Conservation (phyloP, 2,329 filamentous ascomycete species). For the Fusarium robinianum region DNA sequence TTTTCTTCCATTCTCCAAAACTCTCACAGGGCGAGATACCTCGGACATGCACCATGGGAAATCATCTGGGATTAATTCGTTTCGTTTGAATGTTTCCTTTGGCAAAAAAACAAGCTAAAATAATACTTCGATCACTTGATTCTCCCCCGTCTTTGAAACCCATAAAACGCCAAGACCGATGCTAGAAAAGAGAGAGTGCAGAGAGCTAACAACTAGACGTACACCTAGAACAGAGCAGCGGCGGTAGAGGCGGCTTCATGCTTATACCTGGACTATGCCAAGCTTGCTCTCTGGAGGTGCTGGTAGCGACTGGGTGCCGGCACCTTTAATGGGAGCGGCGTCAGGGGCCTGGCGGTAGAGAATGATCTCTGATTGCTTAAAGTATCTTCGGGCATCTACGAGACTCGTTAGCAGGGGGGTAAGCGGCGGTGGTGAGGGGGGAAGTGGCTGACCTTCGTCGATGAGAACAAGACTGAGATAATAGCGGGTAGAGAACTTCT, state of each 20-base stretch:
- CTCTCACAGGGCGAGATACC: constrained; percentile 38
- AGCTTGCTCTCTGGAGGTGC: constrained; percentile 53
- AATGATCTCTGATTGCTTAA: constrained; percentile 99
- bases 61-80: constrained; percentile 35
- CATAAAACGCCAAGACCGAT: constrained; percentile 48
- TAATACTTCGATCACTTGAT: constrained; percentile 30
- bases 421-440: not conserved
- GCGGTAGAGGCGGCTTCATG: constrained; percentile 6
- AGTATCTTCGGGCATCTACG: constrained; percentile 90
- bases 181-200: constrained; percentile 43
- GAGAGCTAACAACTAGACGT: constrained; percentile 31
- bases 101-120: constrained; percentile 29
- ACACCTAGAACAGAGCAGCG: constrained; percentile 21
- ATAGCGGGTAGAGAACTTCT: constrained; percentile 98
- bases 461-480: constrained; percentile 96
- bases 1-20: constrained; percentile 16
- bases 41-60: constrained; percentile 37
- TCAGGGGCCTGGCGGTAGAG: constrained; percentile 83
- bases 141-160: constrained; percentile 38
- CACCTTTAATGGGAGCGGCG: constrained; percentile 42
- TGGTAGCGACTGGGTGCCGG: constrained; percentile 48
- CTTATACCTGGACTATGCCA: constrained; percentile 41
- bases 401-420: constrained; percentile 22
- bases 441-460: constrained; percentile 72
- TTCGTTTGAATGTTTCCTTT: constrained; percentile 26